Conservation (phyloP, 225 moss, liverwort and hornwort species). For the Pleurozium schreberi region DNA sequence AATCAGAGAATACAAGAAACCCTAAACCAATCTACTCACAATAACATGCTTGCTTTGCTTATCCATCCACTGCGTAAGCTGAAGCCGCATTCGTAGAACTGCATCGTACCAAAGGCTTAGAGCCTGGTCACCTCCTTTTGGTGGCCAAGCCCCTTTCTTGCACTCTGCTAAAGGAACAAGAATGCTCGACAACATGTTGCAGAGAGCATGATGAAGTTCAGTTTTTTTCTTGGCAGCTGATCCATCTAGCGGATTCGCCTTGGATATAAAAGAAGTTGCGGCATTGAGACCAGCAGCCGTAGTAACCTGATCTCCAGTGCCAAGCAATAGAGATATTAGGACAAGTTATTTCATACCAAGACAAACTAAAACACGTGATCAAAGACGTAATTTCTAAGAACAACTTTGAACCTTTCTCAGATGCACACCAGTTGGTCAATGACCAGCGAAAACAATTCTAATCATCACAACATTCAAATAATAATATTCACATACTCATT, state of each 20-base stretch:
- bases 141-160: conserved; percentile 86
- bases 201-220: conserved; percentile 98
- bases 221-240: conserved; percentile 89
- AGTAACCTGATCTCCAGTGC: conserved; percentile 44
- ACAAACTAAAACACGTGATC: not conserved
- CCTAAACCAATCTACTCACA: conserved; percentile 42
- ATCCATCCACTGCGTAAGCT: conserved; percentile 91
- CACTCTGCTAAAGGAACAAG: conserved; percentile 89
- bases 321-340: not conserved
- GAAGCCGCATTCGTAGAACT: conserved; percentile 63
- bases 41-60: conserved; percentile 97
- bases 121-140: conserved; percentile 82
- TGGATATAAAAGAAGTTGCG: conserved; percentile 83
- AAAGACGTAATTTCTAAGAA: not conserved
- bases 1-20: not conserved
- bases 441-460: not conserved
- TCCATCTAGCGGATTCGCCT: conserved; percentile 90
- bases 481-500: not conserved
- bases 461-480: not conserved
- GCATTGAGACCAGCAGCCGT: conserved; percentile 84
- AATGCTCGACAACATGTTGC: conserved; percentile 94
- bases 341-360: not conserved
- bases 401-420: not conserved
- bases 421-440: not conserved
- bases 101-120: conserved; percentile 92